Evolutionary conservation across 2,329 filamentous ascomycete species (phyloP).

Genomic region (Diplodia mutila): DNA sequence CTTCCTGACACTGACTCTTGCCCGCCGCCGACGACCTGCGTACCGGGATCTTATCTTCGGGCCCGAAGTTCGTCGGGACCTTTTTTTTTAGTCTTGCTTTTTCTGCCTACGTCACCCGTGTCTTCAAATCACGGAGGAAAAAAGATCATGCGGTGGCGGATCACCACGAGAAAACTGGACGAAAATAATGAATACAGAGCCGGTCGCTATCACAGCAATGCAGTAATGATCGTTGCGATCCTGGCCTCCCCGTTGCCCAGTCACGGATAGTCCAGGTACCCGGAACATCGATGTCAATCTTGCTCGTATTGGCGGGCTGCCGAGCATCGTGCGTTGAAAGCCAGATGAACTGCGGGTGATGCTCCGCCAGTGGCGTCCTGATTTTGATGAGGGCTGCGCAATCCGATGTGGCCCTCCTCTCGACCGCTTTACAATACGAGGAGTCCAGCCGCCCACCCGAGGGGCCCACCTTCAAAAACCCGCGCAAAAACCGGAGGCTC

Average conservation of each 20-base stretch:
- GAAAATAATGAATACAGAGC: not conserved
- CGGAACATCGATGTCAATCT: slow-evolving; percentile 15
- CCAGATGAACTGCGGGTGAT: not conserved
- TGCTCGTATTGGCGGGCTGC: slow-evolving; percentile 1
- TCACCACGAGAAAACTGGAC: not conserved
- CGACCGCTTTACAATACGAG: slow-evolving; percentile 1
- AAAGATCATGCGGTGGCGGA: not conserved
- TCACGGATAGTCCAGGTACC: slow-evolving; percentile 1
- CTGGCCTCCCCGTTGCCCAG: not conserved
- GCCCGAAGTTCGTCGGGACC: not conserved
- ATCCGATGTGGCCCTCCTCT: not conserved
- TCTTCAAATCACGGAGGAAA: not conserved
- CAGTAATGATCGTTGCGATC: not conserved
- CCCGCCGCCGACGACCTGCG: not conserved
- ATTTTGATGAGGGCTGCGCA: slow-evolving; percentile 10
- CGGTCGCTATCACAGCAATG: not conserved
- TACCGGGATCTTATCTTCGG: slow-evolving; percentile 19
- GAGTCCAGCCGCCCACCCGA: not conserved
- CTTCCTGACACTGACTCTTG: not conserved
- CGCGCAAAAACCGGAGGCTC: slow-evolving; percentile 7
- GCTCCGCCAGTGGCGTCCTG: slow-evolving; percentile 1
- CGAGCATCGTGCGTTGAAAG: not conserved
- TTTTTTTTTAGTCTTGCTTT: not conserved
- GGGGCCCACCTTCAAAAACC: slow-evolving; percentile 11
- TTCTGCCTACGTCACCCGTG: not conserved